These are phyloP conservation scores for Herpetospermum pedunculosum DNA, from an alignment of 306 rosid species.

Conservation along the genomic window DNA sequence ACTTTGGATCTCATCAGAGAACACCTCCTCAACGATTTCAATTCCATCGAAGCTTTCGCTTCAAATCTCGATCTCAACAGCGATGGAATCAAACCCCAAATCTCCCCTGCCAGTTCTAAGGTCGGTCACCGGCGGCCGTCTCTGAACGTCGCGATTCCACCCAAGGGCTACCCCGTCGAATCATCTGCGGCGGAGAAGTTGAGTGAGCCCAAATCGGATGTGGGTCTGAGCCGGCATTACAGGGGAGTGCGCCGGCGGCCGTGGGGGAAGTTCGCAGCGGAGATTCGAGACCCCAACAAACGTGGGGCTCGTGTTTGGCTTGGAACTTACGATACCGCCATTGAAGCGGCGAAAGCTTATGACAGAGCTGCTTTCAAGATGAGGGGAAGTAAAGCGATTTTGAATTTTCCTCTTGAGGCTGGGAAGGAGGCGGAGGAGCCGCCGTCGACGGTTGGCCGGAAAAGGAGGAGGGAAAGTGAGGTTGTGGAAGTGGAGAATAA, in stretches of 20 bases:
- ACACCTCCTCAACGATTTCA: slow-evolving; percentile 45
- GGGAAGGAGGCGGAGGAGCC: slow-evolving; percentile 1
- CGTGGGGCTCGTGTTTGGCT: slow-evolving; percentile 48
- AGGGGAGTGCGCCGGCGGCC: slow-evolving; percentile 41
- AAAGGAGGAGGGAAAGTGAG: slow-evolving; percentile 18
- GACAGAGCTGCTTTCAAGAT: slow-evolving; percentile 38
- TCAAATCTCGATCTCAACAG: slow-evolving; percentile 16
- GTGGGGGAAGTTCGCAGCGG: slow-evolving; percentile 49
- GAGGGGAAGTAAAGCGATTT: slow-evolving; percentile 42
- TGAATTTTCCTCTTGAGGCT: slow-evolving; percentile 40
- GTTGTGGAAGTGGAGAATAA: neutral
- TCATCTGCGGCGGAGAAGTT: neutral
- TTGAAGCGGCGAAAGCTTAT: slow-evolving; percentile 44
- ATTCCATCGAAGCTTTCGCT: slow-evolving; percentile 25
- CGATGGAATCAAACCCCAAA: neutral
- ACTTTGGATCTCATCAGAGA: slow-evolving; percentile 43
- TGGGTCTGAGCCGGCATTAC: slow-evolving; percentile 15
- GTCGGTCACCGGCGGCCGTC: neutral
- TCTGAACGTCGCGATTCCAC: neutral
- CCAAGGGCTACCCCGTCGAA: neutral
- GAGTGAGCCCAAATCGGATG: neutral
- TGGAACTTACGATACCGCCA: slow-evolving; percentile 39
- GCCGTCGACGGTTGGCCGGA: slow-evolving; percentile 5
- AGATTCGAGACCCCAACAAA: slow-evolving; percentile 35
- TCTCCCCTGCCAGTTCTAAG: neutral